A percentile compares a stretch with the other conserved stretches of the same genome.
These are phyloP conservation scores for Plantago coronopus DNA, from an alignment of 305 asterid genomes.

Conservation along the genomic window DNA sequence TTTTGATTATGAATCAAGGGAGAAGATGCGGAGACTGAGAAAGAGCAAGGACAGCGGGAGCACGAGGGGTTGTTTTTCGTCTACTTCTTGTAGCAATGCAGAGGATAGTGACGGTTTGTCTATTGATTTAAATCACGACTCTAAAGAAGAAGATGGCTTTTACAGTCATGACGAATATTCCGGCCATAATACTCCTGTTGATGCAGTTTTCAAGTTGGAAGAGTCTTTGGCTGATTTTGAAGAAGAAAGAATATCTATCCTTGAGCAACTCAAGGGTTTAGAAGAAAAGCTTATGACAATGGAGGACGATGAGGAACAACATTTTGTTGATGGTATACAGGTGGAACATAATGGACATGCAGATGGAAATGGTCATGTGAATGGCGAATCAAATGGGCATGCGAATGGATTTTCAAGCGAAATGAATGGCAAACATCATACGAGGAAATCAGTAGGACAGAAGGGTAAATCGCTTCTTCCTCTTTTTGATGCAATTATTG, in stretches of 20 bases:
- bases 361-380: constrained; percentile 25
- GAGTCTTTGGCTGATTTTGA: constrained; percentile 83
- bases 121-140: constrained; percentile 63
- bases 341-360: constrained; percentile 31
- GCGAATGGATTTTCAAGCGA: constrained; percentile 42
- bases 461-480: constrained; percentile 83
- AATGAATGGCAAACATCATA: constrained; percentile 40
- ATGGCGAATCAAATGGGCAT: constrained; percentile 37
- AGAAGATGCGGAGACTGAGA: constrained; percentile 46
- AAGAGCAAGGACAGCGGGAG: constrained; percentile 53
- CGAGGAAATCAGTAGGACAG: constrained; percentile 31
- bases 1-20: constrained; percentile 61
- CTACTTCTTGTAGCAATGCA: constrained; percentile 68
- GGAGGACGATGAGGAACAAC: constrained; percentile 41
- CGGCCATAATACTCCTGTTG: constrained; percentile 52
- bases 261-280: constrained; percentile 73
- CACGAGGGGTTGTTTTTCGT: constrained; percentile 53
- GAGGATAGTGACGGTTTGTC: constrained; percentile 81
- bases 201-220: constrained; percentile 62
- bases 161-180: constrained; percentile 28
- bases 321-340: constrained; percentile 36
- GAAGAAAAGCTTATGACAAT: constrained; percentile 71
- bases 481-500: constrained; percentile 64
- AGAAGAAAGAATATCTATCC: constrained; percentile 77
- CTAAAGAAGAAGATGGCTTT: constrained; percentile 51